phyloP scores from a whole-genome alignment of 1,284 basidiomycete species.

The Bjerkandera adusta region DNA sequence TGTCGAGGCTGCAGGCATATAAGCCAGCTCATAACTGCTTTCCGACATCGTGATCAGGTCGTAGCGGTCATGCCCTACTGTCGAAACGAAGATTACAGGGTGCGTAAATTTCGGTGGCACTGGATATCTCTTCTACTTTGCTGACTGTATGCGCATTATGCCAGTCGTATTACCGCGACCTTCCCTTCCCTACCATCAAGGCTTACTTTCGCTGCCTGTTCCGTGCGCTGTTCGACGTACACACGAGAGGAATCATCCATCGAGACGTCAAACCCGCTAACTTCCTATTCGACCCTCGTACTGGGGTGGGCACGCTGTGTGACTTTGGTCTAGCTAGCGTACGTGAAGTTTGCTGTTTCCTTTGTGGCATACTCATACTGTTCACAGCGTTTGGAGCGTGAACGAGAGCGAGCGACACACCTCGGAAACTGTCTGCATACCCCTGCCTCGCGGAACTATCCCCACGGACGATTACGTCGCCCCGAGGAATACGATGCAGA shows the following conservation, averaged over 20 bases:
- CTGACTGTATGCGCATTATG: neutral
- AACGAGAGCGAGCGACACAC: neutral
- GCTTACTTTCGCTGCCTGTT: constrained; percentile 92
- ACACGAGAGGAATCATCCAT: constrained; percentile 88
- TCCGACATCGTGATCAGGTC: constrained; percentile 90
- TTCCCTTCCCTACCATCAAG: constrained; percentile 77
- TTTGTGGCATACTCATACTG: neutral
- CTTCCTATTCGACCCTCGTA: constrained; percentile 90
- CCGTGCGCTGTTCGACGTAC: constrained; percentile 87
- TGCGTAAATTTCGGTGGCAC: constrained; percentile 37
- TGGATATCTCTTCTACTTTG: constrained; percentile 2
- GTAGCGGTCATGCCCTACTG: constrained; percentile 96
- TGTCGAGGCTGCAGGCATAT: constrained; percentile 81
- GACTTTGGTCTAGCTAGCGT: constrained; percentile 96
- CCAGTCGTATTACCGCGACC: constrained; percentile 72
- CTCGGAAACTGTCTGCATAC: constrained; percentile 75
- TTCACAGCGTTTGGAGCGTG: constrained; percentile 51
- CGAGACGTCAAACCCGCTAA: constrained; percentile 99
- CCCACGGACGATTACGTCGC: constrained; percentile 61
- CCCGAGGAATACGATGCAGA: constrained; percentile 41
- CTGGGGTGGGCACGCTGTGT: constrained; percentile 84
- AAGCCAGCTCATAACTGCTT: constrained; percentile 93
- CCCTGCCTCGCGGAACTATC: constrained; percentile 51
- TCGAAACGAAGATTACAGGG: constrained; percentile 90
- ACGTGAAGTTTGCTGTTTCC: constrained; percentile 27